These are phyloP conservation scores for Spathaspora boniae DNA, from an alignment of 805 yeast species.

Conservation along the genomic window DNA sequence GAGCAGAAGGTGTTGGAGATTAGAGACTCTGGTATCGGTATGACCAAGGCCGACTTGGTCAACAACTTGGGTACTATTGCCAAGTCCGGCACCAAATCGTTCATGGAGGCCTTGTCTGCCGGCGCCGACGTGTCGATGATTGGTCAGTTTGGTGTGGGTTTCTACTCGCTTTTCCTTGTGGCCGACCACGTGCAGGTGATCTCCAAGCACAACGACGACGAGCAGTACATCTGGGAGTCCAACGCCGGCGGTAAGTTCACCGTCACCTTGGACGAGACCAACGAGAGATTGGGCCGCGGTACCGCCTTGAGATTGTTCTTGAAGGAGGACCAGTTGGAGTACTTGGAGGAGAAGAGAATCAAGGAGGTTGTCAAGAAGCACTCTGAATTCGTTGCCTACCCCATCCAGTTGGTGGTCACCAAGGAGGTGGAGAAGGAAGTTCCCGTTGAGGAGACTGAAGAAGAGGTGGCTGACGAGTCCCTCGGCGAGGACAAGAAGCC, in stretches of 20 bases:
- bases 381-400: slow-evolving; percentile 98
- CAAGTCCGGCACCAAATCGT: slow-evolving; percentile 98
- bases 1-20: slow-evolving; percentile 92
- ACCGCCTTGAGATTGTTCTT: slow-evolving; percentile 89
- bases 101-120: slow-evolving; percentile 98
- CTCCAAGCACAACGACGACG: slow-evolving; percentile 98
- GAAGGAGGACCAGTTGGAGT: slow-evolving; percentile 98
- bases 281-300: slow-evolving; percentile 93
- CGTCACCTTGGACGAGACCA: slow-evolving; percentile 82
- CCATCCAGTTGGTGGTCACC: slow-evolving; percentile 96
- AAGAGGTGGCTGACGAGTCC: slow-evolving; percentile 16
- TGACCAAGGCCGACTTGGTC: slow-evolving; percentile 98
- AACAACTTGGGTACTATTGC: slow-evolving; percentile 99
- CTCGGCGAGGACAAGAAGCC: slow-evolving; percentile 66
- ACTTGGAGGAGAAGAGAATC: slow-evolving; percentile 98
- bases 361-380: slow-evolving; percentile 99
- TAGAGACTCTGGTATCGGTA: slow-evolving; percentile 99
- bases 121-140: slow-evolving; percentile 99
- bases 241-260: slow-evolving; percentile 99
- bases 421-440: slow-evolving; percentile 99
- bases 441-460: slow-evolving; percentile 68
- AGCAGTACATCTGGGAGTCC: slow-evolving; percentile 99
- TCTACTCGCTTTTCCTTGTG: slow-evolving; percentile 98
- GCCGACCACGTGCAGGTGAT: slow-evolving; percentile 98
- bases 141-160: slow-evolving; percentile 99